Evolutionary conservation across 106 monocot genomes (phyloP), one percentile per base, ranked within the genome.

Genomic region (Dendrobium chrysotoxum): DNA sequence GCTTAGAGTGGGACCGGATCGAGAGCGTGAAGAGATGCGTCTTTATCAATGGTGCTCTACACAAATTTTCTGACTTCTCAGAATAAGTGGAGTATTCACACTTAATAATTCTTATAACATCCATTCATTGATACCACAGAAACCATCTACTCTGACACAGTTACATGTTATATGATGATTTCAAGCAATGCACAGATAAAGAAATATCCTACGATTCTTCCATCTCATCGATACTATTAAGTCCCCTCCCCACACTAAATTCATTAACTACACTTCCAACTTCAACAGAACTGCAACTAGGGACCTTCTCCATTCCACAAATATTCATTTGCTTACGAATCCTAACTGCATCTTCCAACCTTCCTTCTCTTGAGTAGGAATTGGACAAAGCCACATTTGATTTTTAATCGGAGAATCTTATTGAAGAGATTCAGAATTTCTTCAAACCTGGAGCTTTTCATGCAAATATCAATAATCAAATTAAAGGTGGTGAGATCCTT

Each of bases 251-350:
- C 45, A 47, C 66, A 1, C 13, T 40, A 15, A 80, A 80, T 46
- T 70, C 79, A 70, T 80, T 41, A 68, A 80, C 44, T 21, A 70
- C 67, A 44, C 79, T 68, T 67, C 70, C 47, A 11, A 70, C 44
- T 70, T 80, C 79, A 21, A 80, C 21, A 6, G 30, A 80, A 80
- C 79, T 70, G 30, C 79, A 80, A 31, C 79, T 65, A n/a, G 79
- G 79, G 9, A 70, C 61, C 68, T 80, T 80, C 79, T 80, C 79
- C 35, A 72, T 31, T 31, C 71, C 72, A 20, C 46, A 44, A 31
- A 46, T 47, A 35, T 53, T 80, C 80, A 80, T 53, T 72, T 53
- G 44, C 44, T n/a, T 80, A 10, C 47, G 65, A 4, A 35, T 40
- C 26, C 70, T 6, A 44, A 44, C 40, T 4, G 68, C 66, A 67